phyloP scores from a whole-genome alignment of 108 stramenopile species.

The Fistulifera pelliculosa region DNA sequence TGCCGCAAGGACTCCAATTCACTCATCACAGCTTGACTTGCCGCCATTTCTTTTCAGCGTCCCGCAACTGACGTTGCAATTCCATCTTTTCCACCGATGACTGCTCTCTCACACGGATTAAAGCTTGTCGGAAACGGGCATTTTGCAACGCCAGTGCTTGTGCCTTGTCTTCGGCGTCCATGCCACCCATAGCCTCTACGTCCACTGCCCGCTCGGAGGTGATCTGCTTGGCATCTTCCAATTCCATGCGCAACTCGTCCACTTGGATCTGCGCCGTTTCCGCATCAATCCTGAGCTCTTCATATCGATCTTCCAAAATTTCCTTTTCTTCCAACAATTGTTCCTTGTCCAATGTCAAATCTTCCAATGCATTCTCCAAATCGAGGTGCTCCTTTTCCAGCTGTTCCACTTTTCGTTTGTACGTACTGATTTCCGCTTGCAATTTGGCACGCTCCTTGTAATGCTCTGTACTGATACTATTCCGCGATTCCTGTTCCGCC shows the following conservation, averaged over 20 bases:
- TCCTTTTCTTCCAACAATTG: constrained; percentile 72
- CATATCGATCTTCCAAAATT: constrained; percentile 51
- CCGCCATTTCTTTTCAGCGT: constrained; percentile 38
- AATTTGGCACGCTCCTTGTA: constrained; percentile 66
- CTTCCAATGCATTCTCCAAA: constrained; percentile 60
- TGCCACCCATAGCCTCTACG: constrained; percentile 9
- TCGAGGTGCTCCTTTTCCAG: constrained; percentile 58
- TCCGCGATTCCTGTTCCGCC: constrained; percentile 10
- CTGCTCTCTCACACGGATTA: constrained; percentile 73
- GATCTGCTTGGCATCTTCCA: constrained; percentile 30
- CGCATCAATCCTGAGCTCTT: constrained; percentile 65
- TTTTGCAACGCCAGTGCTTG: constrained; percentile 66
- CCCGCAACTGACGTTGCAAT: constrained; percentile 42
- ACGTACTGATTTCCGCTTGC: constrained; percentile 49
- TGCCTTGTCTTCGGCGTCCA: constrained; percentile 42
- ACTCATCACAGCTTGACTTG: constrained; percentile 22
- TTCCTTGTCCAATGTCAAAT: constrained; percentile 79
- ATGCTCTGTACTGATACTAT: constrained; percentile 25
- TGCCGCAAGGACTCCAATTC: constrained; percentile 30
- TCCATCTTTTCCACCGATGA: constrained; percentile 69
- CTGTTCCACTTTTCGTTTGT: constrained; percentile 55
- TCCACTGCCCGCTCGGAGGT: constrained; percentile 10
- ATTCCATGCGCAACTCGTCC: constrained; percentile 59
- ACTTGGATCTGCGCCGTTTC: constrained; percentile 76
- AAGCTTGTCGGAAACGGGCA: constrained; percentile 68